Conservation (phyloP, 164 flowering plant genomes). For the Stephania yunnanensis region DNA sequence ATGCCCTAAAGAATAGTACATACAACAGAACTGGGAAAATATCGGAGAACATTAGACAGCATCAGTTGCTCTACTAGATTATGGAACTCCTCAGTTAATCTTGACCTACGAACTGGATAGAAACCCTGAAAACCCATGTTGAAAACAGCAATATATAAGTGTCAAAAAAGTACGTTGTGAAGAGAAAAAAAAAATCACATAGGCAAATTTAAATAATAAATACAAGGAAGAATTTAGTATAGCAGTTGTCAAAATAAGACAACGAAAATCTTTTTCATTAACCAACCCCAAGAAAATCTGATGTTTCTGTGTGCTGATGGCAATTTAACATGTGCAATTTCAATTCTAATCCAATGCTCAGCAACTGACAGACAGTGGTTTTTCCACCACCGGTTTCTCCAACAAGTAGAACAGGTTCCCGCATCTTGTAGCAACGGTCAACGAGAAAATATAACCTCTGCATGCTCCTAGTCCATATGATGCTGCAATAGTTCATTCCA, state of each 20-base stretch:
- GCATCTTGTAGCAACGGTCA: constrained; percentile 65
- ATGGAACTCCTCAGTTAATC: constrained; percentile 41
- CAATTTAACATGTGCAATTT: constrained; percentile 81
- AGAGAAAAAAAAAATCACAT: not conserved
- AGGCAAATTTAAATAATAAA: not conserved
- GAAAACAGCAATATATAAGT: not conserved
- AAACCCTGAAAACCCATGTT: constrained; percentile 53
- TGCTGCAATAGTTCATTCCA: constrained; percentile 31
- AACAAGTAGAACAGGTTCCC: constrained; percentile 96
- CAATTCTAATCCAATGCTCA: constrained; percentile 44
- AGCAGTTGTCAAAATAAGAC: not conserved
- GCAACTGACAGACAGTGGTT: constrained; percentile 85
- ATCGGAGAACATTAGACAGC: constrained; percentile 37
- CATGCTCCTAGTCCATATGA: constrained; percentile 74
- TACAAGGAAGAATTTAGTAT: not conserved
- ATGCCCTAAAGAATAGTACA: constrained; percentile 16
- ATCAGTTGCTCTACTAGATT: constrained; percentile 36
- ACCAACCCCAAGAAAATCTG: constrained; percentile 94
- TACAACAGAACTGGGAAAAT: constrained; percentile 37
- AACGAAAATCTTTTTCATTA: constrained; percentile 4
- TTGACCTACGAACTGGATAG: constrained; percentile 77
- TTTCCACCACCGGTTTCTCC: constrained; percentile 99
- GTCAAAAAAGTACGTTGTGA: not conserved
- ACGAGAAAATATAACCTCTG: constrained; percentile 72
- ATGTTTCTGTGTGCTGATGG: constrained; percentile 92